Evolutionary conservation across 2,329 filamentous ascomycete genomes (phyloP), one percentile per base, ranked within the genome.

Genomic region (Lecanicillium sp.): DNA sequence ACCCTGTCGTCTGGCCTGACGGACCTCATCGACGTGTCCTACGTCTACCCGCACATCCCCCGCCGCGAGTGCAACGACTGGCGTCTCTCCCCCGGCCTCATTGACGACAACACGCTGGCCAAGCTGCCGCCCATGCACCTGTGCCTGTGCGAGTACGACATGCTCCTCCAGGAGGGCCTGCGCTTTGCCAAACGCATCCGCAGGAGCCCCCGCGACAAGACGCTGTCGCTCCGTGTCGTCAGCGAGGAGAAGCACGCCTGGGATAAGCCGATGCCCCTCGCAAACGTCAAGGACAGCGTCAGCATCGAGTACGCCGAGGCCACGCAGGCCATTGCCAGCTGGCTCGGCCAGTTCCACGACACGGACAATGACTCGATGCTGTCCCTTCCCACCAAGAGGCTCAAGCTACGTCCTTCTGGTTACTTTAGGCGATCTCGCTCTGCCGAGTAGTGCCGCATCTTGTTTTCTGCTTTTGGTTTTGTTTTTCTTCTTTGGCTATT

Each of bases 101-200:
- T 81, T 49, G 61, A 72, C 0, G 73, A 80, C 53, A 69, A 71
- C 23, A 56, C 77, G n/a, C 55, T 84, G 3, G 64, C 65, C 10
- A 67, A 78, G 32, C 72, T 82, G 3, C 67, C 73, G 0, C 73
- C 75, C 14, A 62, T 84, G 3, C 68, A 83, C 15, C 64, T 83
- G 35, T 79, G 77, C 55, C 73, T 81, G 3, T 84, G 81, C 63
- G 81, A 84, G 64, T 78, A 74, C 61, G 79, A 84, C 59, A 83
- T 84, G 78, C 62, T 84, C n/a, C 69, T 80, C 9, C 67, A 66
- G 2, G 80, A 84, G 58, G 79, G 78, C 10, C 67, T 83, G 51
- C 68, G 71, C 4, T 83, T 90, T 53, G 74, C 78, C 10, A 71
- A 79, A 44, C 70, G 83, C 17, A 62, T 89, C 8, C 61, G 68